Evolutionary conservation across 2,329 filamentous ascomycete species (phyloP).

Genomic region (Fusarium sp.): DNA sequence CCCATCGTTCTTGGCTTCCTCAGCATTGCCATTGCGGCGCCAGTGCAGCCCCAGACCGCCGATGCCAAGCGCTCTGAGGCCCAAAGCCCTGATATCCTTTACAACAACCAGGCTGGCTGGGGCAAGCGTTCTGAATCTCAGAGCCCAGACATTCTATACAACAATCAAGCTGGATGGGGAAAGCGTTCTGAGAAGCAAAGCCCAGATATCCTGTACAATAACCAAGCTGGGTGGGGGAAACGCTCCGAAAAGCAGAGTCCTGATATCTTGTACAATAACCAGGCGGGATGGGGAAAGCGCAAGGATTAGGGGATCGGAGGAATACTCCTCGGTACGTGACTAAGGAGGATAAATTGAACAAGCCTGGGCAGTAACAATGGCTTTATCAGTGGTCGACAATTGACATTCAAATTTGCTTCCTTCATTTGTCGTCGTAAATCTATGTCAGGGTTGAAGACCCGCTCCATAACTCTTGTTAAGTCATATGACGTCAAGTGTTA

Average conservation of each 20-base stretch:
- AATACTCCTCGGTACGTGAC: background rate
- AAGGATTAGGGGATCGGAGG: background rate
- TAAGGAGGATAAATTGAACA: background rate
- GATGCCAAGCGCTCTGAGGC: slow-evolving; percentile 11
- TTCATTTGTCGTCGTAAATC: fast-evolving
- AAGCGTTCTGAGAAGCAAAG: slow-evolving; percentile 9
- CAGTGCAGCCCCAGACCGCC: background rate
- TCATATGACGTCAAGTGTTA: background rate
- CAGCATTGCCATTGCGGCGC: background rate
- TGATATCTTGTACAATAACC: slow-evolving; percentile 8
- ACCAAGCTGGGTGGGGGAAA: slow-evolving; percentile 12
- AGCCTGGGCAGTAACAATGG: background rate
- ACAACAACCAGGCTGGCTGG: slow-evolving; percentile 15
- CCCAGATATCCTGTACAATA: slow-evolving; percentile 12
- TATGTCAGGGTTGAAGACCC: background rate
- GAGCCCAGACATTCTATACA: slow-evolving; percentile 10
- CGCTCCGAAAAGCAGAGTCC: slow-evolving; percentile 6
- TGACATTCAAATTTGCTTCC: background rate
- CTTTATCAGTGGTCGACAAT: background rate
- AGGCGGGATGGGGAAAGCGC: slow-evolving; percentile 10
- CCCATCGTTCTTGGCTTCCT: slow-evolving; percentile 1
- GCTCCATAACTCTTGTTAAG: too few relatives aligned
- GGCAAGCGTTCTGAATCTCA: slow-evolving; percentile 5
- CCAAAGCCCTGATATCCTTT: slow-evolving; percentile 10
- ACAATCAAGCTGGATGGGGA: slow-evolving; percentile 6